Base-by-base conservation (phyloP, 1,284 basidiomycete genomes). In the Leccinum griseonigrum region DNA sequence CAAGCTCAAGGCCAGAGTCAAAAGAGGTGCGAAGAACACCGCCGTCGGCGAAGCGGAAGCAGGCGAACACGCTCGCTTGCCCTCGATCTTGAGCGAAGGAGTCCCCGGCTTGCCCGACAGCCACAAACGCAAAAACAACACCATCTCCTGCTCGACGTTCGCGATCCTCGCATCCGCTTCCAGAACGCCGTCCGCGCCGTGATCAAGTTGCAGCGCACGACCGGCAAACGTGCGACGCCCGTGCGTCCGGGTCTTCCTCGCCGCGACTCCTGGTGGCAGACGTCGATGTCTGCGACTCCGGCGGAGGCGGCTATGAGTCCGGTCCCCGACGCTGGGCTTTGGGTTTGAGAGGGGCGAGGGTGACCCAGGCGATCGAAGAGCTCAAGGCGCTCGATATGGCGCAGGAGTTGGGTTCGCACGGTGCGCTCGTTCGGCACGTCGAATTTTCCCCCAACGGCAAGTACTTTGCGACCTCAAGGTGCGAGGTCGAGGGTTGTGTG, bases 341-440 rank as follows among this genome's bases (percentile, higher is more conserved):
- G 16, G 32, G 63, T 48, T 71, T 84, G 52, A 71, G 81, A 54
- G 78, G 78, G 32, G 84, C 84, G 40, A 79, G 87, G 31, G 77
- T 90, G 11, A 76, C 83, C 22, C 76, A 75, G 16, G 74, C 88
- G 55, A 78, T 83, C 7, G 85, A 87, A 2, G 84, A 82, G 65
- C 71, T 92, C 58, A 81, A 79, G 63, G 78, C 74, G 40, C 70
- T 92, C 64, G 79, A 80, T 54, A 71, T 83, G 14, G 82, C 81
- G 0, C 84, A 90, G 65, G 85, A 86, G 43, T n/a, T 75, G 16
- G 46, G 28, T 5, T 62, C 71, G 3, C 72, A 74, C 9, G 63
- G 64, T 11, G 77, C 75, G 10, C 71, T 77, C 31, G 76, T 78
- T 32, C 65, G 77, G 11, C 77, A 78, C 31, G 58, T 78, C 28